Percentiles rank a stretch among this genome's conserved stretches.
These are phyloP conservation scores for Cystobasidium slooffiae DNA, from an alignment of 1,284 basidiomycete species.

Conservation along the genomic window DNA sequence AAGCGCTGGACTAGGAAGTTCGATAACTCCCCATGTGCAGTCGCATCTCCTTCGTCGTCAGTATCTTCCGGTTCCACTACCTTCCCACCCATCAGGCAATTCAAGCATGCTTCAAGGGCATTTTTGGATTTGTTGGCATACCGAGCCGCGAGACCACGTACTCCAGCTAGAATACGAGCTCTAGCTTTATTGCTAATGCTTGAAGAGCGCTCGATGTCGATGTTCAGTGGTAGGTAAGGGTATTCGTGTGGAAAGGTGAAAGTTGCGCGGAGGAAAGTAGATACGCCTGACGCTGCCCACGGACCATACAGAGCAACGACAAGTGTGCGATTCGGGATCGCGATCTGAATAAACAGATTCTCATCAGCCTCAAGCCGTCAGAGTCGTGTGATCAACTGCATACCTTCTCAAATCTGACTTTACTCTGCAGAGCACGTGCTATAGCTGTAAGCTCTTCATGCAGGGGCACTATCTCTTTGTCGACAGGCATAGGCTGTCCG, in stretches of 20 bases:
- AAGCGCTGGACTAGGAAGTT: constrained; percentile 14
- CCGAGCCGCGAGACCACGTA: constrained; percentile 68
- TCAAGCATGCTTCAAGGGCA: constrained; percentile 78
- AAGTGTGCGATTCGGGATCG: constrained; percentile 72
- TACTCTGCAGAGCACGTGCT: constrained; percentile 70
- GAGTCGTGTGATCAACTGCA: constrained; percentile 30
- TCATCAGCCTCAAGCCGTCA: constrained; percentile 1
- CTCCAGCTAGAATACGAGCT: constrained; percentile 73
- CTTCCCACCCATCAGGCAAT: constrained; percentile 71
- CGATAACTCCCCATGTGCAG: constrained; percentile 21
- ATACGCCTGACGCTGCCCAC: constrained; percentile 77
- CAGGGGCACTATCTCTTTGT: constrained; percentile 34
- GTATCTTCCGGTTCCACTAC: constrained; percentile 52
- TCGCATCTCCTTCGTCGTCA: constrained; percentile 56
- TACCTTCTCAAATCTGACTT: constrained; percentile 84
- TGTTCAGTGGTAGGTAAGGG: constrained; percentile 70
- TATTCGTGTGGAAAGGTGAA: constrained; percentile 87
- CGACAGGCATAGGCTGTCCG: constrained; percentile 11
- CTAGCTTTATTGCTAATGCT: constrained; percentile 75
- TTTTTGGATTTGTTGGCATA: constrained; percentile 65
- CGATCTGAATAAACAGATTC: constrained; percentile 47
- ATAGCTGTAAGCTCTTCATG: constrained; percentile 68
- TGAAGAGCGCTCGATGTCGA: constrained; percentile 81
- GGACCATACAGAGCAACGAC: constrained; percentile 86
- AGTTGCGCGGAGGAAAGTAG: constrained; percentile 81